These are phyloP conservation scores for Scedosporium boydii DNA, from an alignment of 2,329 filamentous ascomycete genomes.

Conservation along the genomic window DNA sequence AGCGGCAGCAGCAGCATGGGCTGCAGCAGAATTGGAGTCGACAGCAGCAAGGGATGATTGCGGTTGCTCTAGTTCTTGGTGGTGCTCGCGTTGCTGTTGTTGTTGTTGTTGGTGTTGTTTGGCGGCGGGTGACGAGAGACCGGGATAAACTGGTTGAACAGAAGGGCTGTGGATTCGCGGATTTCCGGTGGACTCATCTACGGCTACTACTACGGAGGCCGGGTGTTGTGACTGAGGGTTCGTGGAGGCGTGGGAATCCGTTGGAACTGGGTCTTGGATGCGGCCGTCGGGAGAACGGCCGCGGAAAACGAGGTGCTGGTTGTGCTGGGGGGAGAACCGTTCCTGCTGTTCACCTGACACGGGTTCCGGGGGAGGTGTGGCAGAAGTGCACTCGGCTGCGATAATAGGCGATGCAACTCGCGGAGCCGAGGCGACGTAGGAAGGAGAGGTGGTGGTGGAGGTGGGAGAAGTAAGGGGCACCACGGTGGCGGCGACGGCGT, in stretches of 20 bases:
- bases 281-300: constrained; percentile 35
- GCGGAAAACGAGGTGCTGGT: constrained; percentile 15
- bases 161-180: constrained; percentile 19
- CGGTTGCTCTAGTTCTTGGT: constrained; percentile 10
- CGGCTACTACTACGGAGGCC: constrained; percentile 7
- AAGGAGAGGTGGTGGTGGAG: neutral
- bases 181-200: constrained; percentile 17
- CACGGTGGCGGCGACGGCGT: constrained; percentile 13
- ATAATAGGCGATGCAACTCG: constrained; percentile 8
- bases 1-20: neutral
- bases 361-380: neutral
- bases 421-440: constrained; percentile 2
- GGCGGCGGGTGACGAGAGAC: constrained; percentile 13
- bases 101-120: constrained; percentile 1
- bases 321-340: constrained; percentile 12
- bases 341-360: constrained; percentile 8
- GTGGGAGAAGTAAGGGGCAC: constrained; percentile 3
- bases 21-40: no score
- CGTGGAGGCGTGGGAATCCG: constrained; percentile 33
- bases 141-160: constrained; percentile 22
- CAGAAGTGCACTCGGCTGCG: neutral
- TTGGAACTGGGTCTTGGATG: constrained; percentile 31
- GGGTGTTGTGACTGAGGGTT: neutral
- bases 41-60: neutral
- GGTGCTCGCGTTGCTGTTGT: neutral